Base-by-base conservation (phyloP, 1,139 yeast genomes). In the Debaryomyces coudertii region DNA sequence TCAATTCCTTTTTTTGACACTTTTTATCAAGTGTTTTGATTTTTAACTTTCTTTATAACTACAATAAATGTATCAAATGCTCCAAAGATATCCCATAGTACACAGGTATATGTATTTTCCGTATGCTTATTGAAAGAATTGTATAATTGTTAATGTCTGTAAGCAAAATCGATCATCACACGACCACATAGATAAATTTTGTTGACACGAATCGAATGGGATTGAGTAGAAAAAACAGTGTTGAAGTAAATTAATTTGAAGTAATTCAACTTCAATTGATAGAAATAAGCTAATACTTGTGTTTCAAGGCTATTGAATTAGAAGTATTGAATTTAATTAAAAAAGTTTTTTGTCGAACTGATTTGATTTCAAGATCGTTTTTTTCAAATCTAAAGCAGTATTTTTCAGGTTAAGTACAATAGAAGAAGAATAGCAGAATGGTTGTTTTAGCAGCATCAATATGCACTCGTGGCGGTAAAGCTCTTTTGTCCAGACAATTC, bases 391-490 rank as follows among this genome's bases (percentile, higher is more conserved):
- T 24, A 20, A 22, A 18, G 8, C 28, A 25, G 12, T 35, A 27
- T 12, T 35, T 28, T 36, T 36, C 40, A 23, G n/a, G 22, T 24
- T 24, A 22, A 14, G 11, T 23, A 20, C 16, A 22, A 20, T 27
- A 25, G 33, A 28, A 16, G 29, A 36, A 36, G 14, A 24, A 25
- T 14, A 27, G 20, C 39, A 33, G 36, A 40, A 68, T 68, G 73
- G 71, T 65, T 56, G 77, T 93, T 45, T 79, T 93, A 65, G 96
- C 99, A 46, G 97, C 97, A 47, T 88, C 97, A 43, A 88, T 93
- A 58, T 90, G 97, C 67, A 88, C 97, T 42, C 88, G 95, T 59
- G 89, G 95, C 49, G 99, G 99, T 49, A 93, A 90, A 61, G 92
- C 97, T 31, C 81, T 95, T 54, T 73, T 95, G 48, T 89, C 97